Evolutionary conservation across 2,329 filamentous ascomycete species (phyloP).

Genomic region (Exophiala sideris): DNA sequence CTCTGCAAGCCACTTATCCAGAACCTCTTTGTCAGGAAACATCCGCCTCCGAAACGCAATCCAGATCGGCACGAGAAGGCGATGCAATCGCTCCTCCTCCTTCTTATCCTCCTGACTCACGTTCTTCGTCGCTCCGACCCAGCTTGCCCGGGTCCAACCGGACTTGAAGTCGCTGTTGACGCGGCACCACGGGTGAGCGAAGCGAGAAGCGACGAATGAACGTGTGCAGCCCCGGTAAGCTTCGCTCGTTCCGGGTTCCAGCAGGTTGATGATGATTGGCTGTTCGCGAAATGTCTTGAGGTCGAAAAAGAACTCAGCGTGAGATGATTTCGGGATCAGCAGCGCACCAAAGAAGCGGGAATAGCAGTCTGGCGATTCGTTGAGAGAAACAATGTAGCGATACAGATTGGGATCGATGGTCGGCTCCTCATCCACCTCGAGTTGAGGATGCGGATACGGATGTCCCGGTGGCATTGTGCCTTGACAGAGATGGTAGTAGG

Average conservation of each 20-base stretch:
- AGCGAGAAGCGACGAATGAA: conserved; percentile 20
- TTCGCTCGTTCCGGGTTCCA: conserved; percentile 15
- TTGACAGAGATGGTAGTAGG: background rate
- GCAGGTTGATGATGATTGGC: conserved; percentile 13
- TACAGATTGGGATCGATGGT: conserved; percentile 14
- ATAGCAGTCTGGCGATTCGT: conserved; percentile 22
- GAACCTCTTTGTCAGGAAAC: conserved; percentile 22
- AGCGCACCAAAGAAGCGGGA: conserved; percentile 27
- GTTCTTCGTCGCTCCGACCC: conserved; percentile 15
- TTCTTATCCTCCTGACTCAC: conserved; percentile 13
- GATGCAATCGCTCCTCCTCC: conserved; percentile 27
- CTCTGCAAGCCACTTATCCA: conserved; percentile 19
- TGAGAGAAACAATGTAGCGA: conserved; percentile 23
- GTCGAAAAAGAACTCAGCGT: conserved; percentile 24
- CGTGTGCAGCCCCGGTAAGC: conserved; percentile 19
- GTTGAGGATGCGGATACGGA: background rate
- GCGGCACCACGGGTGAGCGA: conserved; percentile 28
- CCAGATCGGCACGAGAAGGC: conserved; percentile 29
- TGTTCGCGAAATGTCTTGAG: conserved; percentile 27
- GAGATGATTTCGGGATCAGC: conserved; percentile 22
- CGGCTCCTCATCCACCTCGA: conserved; percentile 10
- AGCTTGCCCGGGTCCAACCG: conserved; percentile 14
- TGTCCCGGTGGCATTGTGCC: background rate
- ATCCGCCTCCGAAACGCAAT: conserved; percentile 26
- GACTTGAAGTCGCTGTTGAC: conserved; percentile 13